Conservation (phyloP, 192 early-diverging fungal species). For the Paraglomus occultum region DNA sequence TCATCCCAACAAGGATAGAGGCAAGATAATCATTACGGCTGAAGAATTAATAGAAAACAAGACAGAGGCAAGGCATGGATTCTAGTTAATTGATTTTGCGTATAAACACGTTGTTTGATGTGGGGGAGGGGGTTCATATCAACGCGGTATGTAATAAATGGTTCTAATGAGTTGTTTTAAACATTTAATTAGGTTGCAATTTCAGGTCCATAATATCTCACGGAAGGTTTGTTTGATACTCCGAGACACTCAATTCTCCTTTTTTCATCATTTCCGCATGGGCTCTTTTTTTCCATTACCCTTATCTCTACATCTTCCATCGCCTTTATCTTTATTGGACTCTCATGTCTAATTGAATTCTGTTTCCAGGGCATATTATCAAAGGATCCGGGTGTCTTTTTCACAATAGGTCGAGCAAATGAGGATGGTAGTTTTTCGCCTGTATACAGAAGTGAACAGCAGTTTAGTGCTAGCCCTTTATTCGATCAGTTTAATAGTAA, state of each 20-base stretch:
- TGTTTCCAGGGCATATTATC: conserved; percentile 21
- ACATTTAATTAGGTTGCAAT: conserved; percentile 32
- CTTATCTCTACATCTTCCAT: no score
- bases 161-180: conserved; percentile 8
- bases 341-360: not conserved
- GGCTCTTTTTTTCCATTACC: no score
- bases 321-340: no score
- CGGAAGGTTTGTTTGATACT: conserved; percentile 22
- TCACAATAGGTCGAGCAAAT: conserved; percentile 39
- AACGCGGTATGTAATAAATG: not conserved
- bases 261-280: no score
- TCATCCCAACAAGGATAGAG: conserved; percentile 35
- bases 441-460: conserved; percentile 32
- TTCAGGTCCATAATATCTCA: conserved; percentile 37
- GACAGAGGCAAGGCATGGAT: conserved; percentile 39
- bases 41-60: conserved; percentile 40
- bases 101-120: not conserved
- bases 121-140: no score
- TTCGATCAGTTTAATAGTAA: conserved; percentile 36
- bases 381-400: conserved; percentile 33
- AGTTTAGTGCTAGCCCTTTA: conserved; percentile 22
- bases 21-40: conserved; percentile 44
- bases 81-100: not conserved
- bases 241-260: no score
- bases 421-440: conserved; percentile 37